Conservation (phyloP, 164 flowering plant genomes). For the Liquidambar formosana region DNA sequence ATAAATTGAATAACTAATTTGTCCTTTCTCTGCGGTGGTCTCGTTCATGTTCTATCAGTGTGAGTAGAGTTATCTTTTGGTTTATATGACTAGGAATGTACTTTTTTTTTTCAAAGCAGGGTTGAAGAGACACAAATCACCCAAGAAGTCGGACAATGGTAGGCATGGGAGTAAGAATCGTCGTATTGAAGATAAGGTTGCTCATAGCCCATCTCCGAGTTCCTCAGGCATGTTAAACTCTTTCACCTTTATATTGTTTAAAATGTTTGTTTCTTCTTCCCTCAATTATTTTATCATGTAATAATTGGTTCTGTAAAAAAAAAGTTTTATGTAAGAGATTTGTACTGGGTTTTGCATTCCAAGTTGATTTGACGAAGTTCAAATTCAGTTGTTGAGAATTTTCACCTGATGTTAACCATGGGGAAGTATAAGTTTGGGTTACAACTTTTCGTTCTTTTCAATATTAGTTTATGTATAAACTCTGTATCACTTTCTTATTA, state of each 20-base stretch:
- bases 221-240: slow-evolving; percentile 20
- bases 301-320: background rate
- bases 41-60: no score
- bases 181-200: slow-evolving; percentile 10
- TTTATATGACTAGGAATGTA: no score
- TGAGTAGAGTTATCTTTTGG: no score
- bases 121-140: slow-evolving; percentile 11
- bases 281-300: background rate
- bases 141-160: background rate
- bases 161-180: slow-evolving; percentile 10
- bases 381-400: no score
- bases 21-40: no score
- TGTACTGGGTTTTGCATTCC: background rate
- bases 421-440: background rate
- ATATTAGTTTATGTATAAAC: background rate
- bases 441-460: background rate
- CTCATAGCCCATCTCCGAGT: slow-evolving; percentile 22
- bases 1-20: no score
- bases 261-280: background rate
- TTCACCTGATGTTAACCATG: background rate
- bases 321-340: background rate
- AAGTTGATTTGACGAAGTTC: background rate
- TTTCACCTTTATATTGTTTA: background rate
- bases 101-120: background rate
- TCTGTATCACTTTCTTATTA: background rate